phyloP scores from a whole-genome alignment of 73 alveolate genomes.

The Symbiodinium natans region DNA sequence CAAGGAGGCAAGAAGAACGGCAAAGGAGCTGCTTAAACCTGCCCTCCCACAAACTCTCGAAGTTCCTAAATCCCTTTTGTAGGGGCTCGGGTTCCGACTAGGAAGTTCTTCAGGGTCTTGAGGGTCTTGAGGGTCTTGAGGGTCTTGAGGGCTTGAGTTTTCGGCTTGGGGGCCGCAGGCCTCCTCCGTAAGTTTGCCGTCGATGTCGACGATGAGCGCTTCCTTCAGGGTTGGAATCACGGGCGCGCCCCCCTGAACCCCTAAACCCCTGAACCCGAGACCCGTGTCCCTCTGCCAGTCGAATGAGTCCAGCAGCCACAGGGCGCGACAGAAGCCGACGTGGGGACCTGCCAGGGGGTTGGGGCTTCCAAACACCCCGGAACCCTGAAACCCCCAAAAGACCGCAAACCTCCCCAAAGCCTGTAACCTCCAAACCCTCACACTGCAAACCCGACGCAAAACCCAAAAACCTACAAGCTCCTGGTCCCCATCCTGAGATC shows the following conservation, averaged over 20 bases:
- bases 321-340: constrained; percentile 69
- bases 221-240: background rate
- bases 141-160: background rate
- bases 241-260: background rate
- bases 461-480: too few relatives aligned
- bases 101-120: background rate
- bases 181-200: constrained; percentile 71
- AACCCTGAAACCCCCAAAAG: too few relatives aligned
- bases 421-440: too few relatives aligned
- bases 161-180: too few relatives aligned
- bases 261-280: background rate
- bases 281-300: constrained; percentile 66
- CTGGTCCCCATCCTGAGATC: too few relatives aligned
- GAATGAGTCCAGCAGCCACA: constrained; percentile 49
- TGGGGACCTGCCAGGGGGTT: constrained; percentile 62
- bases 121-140: background rate
- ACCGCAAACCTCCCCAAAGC: too few relatives aligned
- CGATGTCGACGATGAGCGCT: constrained; percentile 77
- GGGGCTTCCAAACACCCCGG: too few relatives aligned
- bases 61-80: background rate
- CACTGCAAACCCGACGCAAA: too few relatives aligned
- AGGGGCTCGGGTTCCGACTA: background rate
- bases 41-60: background rate
- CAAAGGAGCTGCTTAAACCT: too few relatives aligned
- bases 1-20: too few relatives aligned